phyloP scores from a whole-genome alignment of 169 alveolate species.

The Plasmodium fragile region DNA sequence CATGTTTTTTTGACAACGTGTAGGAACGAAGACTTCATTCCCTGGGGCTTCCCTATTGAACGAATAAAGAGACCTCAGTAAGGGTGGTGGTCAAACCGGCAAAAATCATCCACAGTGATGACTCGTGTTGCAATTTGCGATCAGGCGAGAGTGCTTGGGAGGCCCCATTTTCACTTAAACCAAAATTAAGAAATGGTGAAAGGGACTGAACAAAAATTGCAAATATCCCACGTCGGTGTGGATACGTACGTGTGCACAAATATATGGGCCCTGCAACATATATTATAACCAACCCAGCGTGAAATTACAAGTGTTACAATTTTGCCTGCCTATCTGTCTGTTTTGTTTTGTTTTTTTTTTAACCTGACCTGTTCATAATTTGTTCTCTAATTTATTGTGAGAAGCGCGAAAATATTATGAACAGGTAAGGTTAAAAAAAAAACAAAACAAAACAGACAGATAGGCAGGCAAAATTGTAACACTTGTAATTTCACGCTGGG shows the following conservation, averaged over 20 bases:
- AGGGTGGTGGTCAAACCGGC: background rate
- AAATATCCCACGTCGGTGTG: background rate
- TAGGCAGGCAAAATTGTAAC: background rate
- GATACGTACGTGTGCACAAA: background rate
- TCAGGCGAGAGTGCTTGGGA: background rate
- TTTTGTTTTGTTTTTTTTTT: background rate
- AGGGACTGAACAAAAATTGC: background rate
- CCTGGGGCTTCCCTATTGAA: background rate
- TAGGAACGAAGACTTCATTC: background rate
- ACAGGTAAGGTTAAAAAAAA: background rate
- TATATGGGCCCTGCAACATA: background rate
- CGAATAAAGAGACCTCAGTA: background rate
- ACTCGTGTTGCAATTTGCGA: background rate
- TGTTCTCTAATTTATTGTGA: background rate
- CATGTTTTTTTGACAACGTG: background rate
- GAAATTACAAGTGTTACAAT: background rate
- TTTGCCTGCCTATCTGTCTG: background rate
- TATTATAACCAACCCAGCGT: background rate
- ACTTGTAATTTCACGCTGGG: too few species aligned
- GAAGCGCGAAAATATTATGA: background rate
- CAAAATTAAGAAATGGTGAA: background rate
- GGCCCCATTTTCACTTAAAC: background rate
- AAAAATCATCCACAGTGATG: background rate
- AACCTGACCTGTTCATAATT: background rate
- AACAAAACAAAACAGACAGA: background rate